Percentiles rank a stretch among this genome's conserved stretches.
phyloP scores from a whole-genome alignment of 495 filamentous ascomycete genomes.

The Neurospora sp. region DNA sequence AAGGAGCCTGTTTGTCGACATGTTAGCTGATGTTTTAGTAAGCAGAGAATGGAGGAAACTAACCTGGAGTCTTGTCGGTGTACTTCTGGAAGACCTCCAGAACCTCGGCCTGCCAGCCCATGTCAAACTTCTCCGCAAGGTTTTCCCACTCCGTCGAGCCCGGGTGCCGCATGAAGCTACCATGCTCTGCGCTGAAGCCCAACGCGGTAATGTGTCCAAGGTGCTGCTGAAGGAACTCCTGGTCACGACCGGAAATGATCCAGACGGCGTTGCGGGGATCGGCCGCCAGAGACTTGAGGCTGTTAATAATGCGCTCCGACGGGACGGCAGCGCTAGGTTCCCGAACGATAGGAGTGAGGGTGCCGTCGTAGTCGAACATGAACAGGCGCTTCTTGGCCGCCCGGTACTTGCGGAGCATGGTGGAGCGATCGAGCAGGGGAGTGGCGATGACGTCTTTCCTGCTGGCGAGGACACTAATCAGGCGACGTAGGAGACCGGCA shows the following conservation, averaged over 20 bases:
- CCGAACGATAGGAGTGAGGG: conserved; percentile 88
- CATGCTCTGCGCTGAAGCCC: conserved; percentile 90
- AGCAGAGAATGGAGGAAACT: conserved; percentile 3
- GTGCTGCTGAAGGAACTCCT: conserved; percentile 76
- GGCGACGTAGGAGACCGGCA: conserved; percentile 57
- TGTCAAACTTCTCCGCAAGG: conserved; percentile 67
- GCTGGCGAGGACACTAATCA: conserved; percentile 68
- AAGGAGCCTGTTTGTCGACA: conserved; percentile 52
- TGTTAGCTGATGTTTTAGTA: conserved; percentile 14
- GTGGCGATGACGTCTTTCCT: conserved; percentile 66
- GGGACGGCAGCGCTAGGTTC: conserved; percentile 83
- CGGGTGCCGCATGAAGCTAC: conserved; percentile 81
- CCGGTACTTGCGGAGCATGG: conserved; percentile 61
- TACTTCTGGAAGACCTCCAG: conserved; percentile 73
- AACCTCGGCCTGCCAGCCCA: conserved; percentile 81
- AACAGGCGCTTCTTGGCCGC: conserved; percentile 66
- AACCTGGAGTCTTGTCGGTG: conserved; percentile 72
- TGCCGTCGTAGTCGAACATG: conserved; percentile 98
- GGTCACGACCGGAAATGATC: conserved; percentile 93
- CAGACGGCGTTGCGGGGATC: conserved; percentile 83
- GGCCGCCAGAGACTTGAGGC: conserved; percentile 65
- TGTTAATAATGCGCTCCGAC: conserved; percentile 67
- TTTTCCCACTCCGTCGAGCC: conserved; percentile 70
- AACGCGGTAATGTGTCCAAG: conserved; percentile 76
- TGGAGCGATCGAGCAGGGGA: conserved; percentile 63